Base-by-base conservation (phyloP, 2,329 filamentous ascomycete species). In the Pseudocercospora ulei region DNA sequence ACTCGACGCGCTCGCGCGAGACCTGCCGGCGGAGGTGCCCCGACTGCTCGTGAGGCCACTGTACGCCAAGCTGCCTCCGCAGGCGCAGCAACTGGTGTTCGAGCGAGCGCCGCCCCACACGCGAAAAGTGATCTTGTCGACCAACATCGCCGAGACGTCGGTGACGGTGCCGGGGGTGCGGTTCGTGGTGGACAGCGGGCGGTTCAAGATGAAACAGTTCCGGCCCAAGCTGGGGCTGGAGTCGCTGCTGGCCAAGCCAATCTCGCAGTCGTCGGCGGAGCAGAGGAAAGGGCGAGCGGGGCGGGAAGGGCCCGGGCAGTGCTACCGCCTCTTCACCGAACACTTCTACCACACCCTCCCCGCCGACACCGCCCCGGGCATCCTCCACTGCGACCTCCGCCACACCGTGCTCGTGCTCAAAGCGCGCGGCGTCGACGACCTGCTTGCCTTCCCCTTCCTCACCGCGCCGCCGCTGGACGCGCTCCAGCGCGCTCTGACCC, bases 121-220 rank as follows among this genome's bases (percentile, higher is more conserved):
- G 0, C 74, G 90, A 27, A 96, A 96, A 57, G 72, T 96, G 7
- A 86, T 98, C 0, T 67, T 98, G 0, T 80, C 87, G 0, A 98
- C 90, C 8, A 98, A 98, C 56, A 96, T 98, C 53, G 90, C 90
- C n/a, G 90, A 98, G 61, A 96, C 90, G 0, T 96, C 90, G 1
- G 82, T 98, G 43, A 98, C 90, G 0, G 87, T 98, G 0, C 82
- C 88, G 0, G 90, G 90, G 2, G 86, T 98, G 4, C 76, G 84
- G 3, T 90, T 82, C 52, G 88, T 98, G 6, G 73, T 98, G 12
- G 90, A 98, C 57, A 82, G 82, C 39, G 90, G 90, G 29, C 95
- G 95, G 55, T 83, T 82, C 5, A 98, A 98, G 59, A 74, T 92
- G 48, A 95, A 95, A 63, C 82, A 93, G 49, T 98, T 86, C 58